phyloP scores from a whole-genome alignment of 306 rosid species.

The Argentina anserina region DNA sequence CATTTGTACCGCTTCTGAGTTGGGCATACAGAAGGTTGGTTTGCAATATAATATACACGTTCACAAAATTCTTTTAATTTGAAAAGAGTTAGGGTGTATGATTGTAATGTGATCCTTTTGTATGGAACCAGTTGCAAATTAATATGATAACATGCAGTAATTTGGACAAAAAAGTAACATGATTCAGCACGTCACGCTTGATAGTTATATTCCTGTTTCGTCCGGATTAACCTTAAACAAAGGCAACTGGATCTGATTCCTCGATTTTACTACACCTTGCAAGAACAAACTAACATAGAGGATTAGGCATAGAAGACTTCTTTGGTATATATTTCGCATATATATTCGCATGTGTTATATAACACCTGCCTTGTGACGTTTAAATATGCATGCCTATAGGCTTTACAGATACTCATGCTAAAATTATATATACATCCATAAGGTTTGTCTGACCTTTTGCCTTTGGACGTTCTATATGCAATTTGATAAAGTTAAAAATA shows the following conservation, averaged over 20 bases:
- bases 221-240: not conserved
- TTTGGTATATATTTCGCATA: not conserved
- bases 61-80: too few species aligned
- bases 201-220: not conserved
- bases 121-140: not conserved
- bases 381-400: too few species aligned
- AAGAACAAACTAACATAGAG: not conserved
- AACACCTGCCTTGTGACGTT: not conserved
- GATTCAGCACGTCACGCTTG: not conserved
- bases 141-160: not conserved
- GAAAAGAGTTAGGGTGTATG: too few species aligned
- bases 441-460: too few species aligned
- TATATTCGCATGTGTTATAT: not conserved
- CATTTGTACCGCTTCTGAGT: too few species aligned
- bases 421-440: too few species aligned
- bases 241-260: not conserved
- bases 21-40: too few species aligned
- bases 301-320: not conserved
- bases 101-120: not conserved
- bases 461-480: too few species aligned
- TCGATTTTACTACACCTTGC: not conserved
- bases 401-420: too few species aligned
- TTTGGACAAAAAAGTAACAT: not conserved
- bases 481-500: too few species aligned
- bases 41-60: too few species aligned